phyloP scores from a whole-genome alignment of 306 rosid genomes.

The Aeschynomene evenia region DNA sequence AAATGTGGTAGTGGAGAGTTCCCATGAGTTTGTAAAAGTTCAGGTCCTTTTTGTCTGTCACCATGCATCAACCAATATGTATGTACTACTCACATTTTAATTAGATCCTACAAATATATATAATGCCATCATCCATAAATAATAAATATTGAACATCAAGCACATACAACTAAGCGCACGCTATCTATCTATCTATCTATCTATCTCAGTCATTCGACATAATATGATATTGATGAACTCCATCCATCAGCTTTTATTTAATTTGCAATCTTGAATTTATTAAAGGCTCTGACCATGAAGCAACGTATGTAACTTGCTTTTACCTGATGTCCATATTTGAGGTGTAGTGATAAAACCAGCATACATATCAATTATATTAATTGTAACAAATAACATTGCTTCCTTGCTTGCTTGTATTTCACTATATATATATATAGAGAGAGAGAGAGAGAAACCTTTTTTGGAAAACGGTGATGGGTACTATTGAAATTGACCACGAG shows the following conservation, averaged over 20 bases:
- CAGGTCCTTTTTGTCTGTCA: not conserved
- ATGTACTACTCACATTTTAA: not conserved
- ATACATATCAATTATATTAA: not conserved
- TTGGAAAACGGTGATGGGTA: not conserved
- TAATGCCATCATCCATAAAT: too few species aligned
- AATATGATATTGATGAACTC: too few species aligned
- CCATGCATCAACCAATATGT: not conserved
- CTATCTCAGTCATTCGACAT: too few species aligned
- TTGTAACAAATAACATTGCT: not conserved
- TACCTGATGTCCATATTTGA: not conserved
- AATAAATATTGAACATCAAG: too few species aligned
- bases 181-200: too few species aligned
- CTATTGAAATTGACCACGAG: not conserved
- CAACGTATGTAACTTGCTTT: too few species aligned
- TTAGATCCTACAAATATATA: too few species aligned
- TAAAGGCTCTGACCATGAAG: not conserved
- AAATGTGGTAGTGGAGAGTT: not conserved
- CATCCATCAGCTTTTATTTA: too few species aligned
- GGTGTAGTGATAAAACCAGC: not conserved
- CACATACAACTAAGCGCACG: not conserved
- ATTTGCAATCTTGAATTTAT: too few species aligned
- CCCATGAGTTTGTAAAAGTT: not conserved
- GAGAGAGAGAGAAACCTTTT: constrained; percentile 17
- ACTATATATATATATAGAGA: too few species aligned
- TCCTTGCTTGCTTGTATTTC: too few species aligned